Conservation (phyloP, 768 basidiomycete genomes). For the Termitomyces titanicus region DNA sequence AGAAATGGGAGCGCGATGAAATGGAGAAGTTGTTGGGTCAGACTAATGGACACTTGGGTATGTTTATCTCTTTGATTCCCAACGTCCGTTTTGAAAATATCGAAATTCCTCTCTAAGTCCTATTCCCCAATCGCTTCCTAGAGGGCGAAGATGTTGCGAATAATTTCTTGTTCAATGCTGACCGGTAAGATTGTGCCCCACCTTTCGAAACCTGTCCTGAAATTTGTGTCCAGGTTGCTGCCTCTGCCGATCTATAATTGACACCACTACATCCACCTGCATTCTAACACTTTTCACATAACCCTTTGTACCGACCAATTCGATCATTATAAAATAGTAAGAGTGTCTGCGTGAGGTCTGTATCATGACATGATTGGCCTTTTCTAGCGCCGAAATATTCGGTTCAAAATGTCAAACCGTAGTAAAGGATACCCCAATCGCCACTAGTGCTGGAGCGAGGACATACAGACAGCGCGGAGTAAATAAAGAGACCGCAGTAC, state of each 20-base stretch:
- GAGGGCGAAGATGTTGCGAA: constrained; percentile 91
- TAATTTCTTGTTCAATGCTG: constrained; percentile 92
- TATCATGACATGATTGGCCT: no score
- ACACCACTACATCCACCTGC: not conserved
- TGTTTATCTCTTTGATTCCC: not conserved
- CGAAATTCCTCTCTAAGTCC: constrained; percentile 42
- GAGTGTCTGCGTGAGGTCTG: no score
- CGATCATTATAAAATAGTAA: not conserved
- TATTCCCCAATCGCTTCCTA: constrained; percentile 82
- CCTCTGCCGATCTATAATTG: constrained; percentile 75
- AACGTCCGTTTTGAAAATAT: not conserved
- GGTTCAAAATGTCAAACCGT: not conserved
- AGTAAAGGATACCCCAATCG: not conserved
- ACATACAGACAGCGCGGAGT: not conserved
- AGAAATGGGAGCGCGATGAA: constrained; percentile 79
- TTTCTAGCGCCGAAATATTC: not conserved
- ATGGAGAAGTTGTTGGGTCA: constrained; percentile 84
- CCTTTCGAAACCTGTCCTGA: constrained; percentile 7
- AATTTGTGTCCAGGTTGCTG: constrained; percentile 42
- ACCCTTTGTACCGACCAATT: not conserved
- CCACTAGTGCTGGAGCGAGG: not conserved
- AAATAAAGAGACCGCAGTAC: constrained; percentile 1
- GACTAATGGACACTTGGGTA: constrained; percentile 84
- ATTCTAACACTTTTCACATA: not conserved
- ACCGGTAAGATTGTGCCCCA: constrained; percentile 46